phyloP scores from a whole-genome alignment of 306 rosid species.

The Inga oerstediana region DNA sequence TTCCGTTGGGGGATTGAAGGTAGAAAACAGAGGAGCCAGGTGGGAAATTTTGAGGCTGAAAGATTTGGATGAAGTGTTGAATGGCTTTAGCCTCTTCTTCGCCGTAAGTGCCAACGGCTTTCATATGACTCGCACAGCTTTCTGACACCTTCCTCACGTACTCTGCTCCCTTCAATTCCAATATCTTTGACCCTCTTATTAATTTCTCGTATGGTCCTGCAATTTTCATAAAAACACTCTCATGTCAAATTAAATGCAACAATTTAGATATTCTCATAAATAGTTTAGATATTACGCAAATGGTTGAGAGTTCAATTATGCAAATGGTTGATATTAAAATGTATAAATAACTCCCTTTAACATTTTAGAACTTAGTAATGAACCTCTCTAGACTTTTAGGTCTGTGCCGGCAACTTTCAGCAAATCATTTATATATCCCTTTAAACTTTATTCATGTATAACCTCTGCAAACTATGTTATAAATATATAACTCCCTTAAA shows the following conservation, averaged over 20 bases:
- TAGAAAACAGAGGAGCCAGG: slow-evolving; percentile 74
- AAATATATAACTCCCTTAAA: no score
- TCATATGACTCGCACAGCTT: slow-evolving; percentile 65
- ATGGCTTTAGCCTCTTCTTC: slow-evolving; percentile 73
- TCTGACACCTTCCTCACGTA: slow-evolving; percentile 69
- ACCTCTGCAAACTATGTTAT: no score
- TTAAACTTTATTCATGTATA: no score
- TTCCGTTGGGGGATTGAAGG: slow-evolving; percentile 58
- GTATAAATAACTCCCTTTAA: no score
- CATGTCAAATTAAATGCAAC: neutral
- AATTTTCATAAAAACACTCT: neutral
- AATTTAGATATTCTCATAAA: no score
- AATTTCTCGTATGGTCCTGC: slow-evolving; percentile 77
- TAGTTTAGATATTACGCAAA: no score
- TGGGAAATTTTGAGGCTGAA: slow-evolving; percentile 54
- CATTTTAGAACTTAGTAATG: no score
- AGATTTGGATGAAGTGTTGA: slow-evolving; percentile 47
- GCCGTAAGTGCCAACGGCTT: slow-evolving; percentile 62
- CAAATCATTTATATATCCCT: no score
- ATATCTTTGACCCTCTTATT: slow-evolving; percentile 50
- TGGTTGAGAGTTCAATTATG: neutral
- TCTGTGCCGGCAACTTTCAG: no score
- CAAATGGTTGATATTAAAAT: no score
- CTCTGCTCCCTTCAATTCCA: slow-evolving; percentile 56
- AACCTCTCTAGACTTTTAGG: no score